These are phyloP conservation scores for Nematocida sp. DNA, from an alignment of 371 early-diverging fungal genomes.

Conservation along the genomic window DNA sequence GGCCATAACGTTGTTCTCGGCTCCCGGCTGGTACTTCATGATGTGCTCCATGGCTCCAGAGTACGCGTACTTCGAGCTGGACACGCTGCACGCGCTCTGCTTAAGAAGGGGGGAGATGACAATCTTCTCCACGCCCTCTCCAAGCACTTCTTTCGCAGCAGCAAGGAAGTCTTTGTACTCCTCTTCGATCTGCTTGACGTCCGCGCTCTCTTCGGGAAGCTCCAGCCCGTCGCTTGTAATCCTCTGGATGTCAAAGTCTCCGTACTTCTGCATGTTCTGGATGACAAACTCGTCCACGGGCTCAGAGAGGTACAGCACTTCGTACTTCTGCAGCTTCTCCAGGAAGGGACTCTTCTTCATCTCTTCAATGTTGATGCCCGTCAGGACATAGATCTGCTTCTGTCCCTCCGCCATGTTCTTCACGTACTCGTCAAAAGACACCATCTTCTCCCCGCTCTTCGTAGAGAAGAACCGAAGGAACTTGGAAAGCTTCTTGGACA, in stretches of 20 bases:
- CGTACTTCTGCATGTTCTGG: slow-evolving; percentile 73
- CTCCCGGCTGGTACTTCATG: slow-evolving; percentile 35
- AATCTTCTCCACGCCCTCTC: slow-evolving; percentile 50
- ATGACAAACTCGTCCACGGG: slow-evolving; percentile 82
- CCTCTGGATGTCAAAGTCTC: slow-evolving; percentile 72
- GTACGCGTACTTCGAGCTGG: slow-evolving; percentile 39
- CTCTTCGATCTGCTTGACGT: slow-evolving; percentile 69
- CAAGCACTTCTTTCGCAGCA: slow-evolving; percentile 70
- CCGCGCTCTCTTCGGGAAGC: slow-evolving; percentile 68
- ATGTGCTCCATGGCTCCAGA: slow-evolving; percentile 54
- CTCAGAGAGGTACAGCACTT: slow-evolving; percentile 77
- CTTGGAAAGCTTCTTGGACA: slow-evolving; percentile 76
- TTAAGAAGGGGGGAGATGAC: slow-evolving; percentile 5
- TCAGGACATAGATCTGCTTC: slow-evolving; percentile 75
- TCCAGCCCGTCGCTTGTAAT: slow-evolving; percentile 75
- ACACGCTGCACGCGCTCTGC: not conserved
- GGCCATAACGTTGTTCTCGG: not conserved
- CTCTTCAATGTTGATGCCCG: slow-evolving; percentile 70
- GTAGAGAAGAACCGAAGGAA: slow-evolving; percentile 81
- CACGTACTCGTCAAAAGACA: slow-evolving; percentile 77
- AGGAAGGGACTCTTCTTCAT: slow-evolving; percentile 75
- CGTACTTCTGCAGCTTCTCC: slow-evolving; percentile 76
- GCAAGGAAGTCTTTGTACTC: slow-evolving; percentile 68
- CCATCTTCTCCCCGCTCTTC: slow-evolving; percentile 75
- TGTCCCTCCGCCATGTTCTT: slow-evolving; percentile 76